Conservation (phyloP, 768 basidiomycete genomes). For the Dentipellis fragilis region DNA sequence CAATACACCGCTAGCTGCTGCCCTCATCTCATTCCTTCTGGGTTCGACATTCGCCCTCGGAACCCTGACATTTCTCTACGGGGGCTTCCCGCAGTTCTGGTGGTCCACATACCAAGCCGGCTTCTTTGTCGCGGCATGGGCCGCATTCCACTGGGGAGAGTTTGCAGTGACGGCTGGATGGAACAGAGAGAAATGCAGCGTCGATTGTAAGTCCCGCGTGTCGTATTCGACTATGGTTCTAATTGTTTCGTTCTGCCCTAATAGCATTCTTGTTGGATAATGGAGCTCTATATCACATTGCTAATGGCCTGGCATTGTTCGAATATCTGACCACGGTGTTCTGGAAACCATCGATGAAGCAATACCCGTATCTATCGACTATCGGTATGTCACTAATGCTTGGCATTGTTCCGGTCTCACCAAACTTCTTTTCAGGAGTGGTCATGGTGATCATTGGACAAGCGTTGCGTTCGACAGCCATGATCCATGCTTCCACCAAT, state of each 20-base stretch:
- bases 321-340: conserved; percentile 74
- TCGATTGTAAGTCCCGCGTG: conserved; percentile 65
- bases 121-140: conserved; percentile 76
- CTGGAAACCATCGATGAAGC: conserved; percentile 56
- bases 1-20: conserved; percentile 79
- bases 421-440: conserved; percentile 39
- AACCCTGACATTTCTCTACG: conserved; percentile 34
- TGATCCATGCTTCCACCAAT: conserved; percentile 90
- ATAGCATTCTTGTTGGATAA: conserved; percentile 92
- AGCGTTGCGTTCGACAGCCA: conserved; percentile 74
- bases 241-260: neutral
- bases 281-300: conserved; percentile 74
- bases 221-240: neutral
- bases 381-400: conserved; percentile 32
- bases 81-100: conserved; percentile 36
- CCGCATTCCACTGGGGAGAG: conserved; percentile 87
- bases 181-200: conserved; percentile 86
- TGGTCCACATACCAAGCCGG: conserved; percentile 73
- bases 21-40: conserved; percentile 76
- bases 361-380: conserved; percentile 42
- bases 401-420: neutral
- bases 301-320: conserved; percentile 63
- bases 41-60: conserved; percentile 64
- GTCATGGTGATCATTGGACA: conserved; percentile 62
- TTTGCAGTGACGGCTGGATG: conserved; percentile 94